These are phyloP conservation scores for Linnemannia elongata DNA, from an alignment of 192 early-diverging fungal species.

Conservation along the genomic window DNA sequence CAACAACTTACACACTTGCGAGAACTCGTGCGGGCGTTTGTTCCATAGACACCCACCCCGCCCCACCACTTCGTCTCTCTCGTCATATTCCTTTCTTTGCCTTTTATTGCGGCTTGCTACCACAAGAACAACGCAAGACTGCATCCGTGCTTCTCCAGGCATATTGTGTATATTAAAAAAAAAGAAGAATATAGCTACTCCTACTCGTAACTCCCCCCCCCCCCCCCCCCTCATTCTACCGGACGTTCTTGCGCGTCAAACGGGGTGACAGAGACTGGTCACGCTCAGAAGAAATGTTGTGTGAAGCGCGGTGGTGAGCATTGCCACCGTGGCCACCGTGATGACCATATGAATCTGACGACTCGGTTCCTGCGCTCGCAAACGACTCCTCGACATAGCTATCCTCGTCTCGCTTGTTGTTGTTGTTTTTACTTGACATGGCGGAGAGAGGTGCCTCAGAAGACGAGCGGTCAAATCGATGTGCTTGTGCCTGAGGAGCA, in stretches of 20 bases:
- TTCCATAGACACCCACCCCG: too few species aligned
- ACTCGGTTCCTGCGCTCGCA: conserved; percentile 5
- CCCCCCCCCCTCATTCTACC: background rate
- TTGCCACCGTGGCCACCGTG: background rate
- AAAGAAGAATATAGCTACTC: background rate
- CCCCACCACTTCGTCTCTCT: too few species aligned
- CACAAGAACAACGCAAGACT: too few species aligned
- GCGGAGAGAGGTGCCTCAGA: background rate
- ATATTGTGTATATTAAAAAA: background rate
- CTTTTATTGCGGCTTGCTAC: too few species aligned
- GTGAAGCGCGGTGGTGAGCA: background rate
- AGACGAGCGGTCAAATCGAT: background rate
- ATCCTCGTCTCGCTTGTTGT: conserved; percentile 5
- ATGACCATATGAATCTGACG: background rate
- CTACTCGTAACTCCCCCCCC: background rate
- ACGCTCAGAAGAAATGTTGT: background rate
- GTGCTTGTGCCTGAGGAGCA: background rate
- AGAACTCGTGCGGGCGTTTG: too few species aligned
- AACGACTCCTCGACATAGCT: background rate
- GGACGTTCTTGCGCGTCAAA: conserved; percentile 10
- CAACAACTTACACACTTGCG: too few species aligned
- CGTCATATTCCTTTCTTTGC: too few species aligned
- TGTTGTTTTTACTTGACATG: too few species aligned
- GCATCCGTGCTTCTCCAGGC: too few species aligned
- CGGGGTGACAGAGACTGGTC: conserved; percentile 1